phyloP scores from a whole-genome alignment of 2,329 filamentous ascomycete genomes.

The Aspergillus sp. region DNA sequence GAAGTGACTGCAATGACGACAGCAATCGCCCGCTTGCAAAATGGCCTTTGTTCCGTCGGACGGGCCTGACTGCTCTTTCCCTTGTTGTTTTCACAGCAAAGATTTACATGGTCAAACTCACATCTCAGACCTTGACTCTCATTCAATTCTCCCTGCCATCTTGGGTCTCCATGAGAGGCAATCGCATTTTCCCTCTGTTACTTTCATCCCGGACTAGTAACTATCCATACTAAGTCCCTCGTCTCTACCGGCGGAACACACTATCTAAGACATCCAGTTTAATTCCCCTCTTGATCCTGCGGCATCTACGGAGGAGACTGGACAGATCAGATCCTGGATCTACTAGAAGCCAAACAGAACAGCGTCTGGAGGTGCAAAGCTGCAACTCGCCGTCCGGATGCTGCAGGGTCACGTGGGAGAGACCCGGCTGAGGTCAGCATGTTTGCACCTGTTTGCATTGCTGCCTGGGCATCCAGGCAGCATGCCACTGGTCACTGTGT shows the following conservation, averaged over 20 bases:
- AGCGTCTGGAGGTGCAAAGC: not conserved
- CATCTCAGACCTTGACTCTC: too few species aligned
- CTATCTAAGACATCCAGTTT: too few species aligned
- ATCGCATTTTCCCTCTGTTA: not conserved
- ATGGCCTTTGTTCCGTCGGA: not conserved
- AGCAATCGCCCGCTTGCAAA: not conserved
- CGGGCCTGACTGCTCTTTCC: too few species aligned
- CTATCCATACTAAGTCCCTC: too few species aligned
- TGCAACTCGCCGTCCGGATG: not conserved
- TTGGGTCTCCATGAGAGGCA: not conserved
- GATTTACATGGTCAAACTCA: too few species aligned
- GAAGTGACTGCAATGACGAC: conserved; percentile 5
- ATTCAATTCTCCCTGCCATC: too few species aligned
- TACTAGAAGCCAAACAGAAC: not conserved
- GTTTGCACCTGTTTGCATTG: not conserved
- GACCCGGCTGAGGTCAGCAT: too few species aligned
- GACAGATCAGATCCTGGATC: not conserved
- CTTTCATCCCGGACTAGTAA: not conserved
- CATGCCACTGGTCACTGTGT: too few species aligned
- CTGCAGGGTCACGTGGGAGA: too few species aligned
- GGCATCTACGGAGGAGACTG: not conserved
- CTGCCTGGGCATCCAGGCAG: not conserved
- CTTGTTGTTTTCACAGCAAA: not conserved
- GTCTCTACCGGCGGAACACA: too few species aligned
- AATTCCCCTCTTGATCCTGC: not conserved